Conservation (phyloP, 495 filamentous ascomycete species). For the Neurospora tetrasperma region DNA sequence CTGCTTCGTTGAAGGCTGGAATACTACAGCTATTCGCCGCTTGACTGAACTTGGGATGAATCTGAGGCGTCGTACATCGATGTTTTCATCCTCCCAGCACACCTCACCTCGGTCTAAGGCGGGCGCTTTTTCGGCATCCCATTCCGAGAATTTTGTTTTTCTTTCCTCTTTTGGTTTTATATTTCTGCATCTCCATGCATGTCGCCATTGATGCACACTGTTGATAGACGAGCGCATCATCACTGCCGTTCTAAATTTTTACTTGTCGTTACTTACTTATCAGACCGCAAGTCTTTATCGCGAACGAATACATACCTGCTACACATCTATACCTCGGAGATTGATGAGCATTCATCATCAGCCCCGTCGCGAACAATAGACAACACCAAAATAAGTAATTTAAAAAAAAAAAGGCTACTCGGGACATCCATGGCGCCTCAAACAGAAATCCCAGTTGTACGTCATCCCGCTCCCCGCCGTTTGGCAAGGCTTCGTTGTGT, state of each 20-base stretch:
- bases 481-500: neutral
- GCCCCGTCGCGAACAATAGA: neutral
- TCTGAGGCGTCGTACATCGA: neutral
- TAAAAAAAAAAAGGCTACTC: neutral
- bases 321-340: no score
- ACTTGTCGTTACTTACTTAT: neutral
- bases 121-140: neutral
- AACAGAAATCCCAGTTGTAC: conserved; percentile 31
- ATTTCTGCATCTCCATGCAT: neutral
- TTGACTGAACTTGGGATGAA: neutral
- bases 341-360: no score
- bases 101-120: neutral
- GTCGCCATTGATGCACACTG: neutral
- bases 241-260: neutral
- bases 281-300: neutral
- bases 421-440: conserved; percentile 31
- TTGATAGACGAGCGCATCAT: neutral
- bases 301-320: no score
- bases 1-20: neutral
- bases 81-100: neutral
- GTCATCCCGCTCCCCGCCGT: neutral
- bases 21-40: neutral
- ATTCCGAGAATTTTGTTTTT: neutral
- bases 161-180: neutral
- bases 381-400: neutral